Conservation (phyloP, 495 filamentous ascomycete species). For the Ramalina peruviana region DNA sequence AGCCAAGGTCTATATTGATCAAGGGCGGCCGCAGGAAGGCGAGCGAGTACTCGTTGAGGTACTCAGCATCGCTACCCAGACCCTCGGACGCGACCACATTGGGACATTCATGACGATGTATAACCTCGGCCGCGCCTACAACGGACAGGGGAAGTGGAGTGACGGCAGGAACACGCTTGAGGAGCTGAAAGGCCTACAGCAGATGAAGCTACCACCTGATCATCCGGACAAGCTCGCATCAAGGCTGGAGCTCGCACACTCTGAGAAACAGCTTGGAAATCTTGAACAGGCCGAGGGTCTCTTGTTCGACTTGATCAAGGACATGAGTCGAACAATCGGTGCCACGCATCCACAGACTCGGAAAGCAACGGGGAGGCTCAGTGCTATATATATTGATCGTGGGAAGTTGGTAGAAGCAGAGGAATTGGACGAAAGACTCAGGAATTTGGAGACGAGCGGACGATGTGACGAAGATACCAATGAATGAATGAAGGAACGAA, state of each 20-base stretch:
- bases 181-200: slow-evolving; percentile 3
- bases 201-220: background rate
- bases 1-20: slow-evolving; percentile 21
- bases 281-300: slow-evolving; percentile 6
- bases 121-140: slow-evolving; percentile 21
- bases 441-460: background rate
- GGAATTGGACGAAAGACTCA: background rate
- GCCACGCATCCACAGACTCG: background rate
- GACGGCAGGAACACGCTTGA: slow-evolving; percentile 11
- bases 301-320: slow-evolving; percentile 6
- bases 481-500: no score
- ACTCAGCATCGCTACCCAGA: slow-evolving; percentile 15
- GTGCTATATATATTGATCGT: slow-evolving; percentile 1
- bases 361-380: slow-evolving; percentile 3
- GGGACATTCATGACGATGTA: slow-evolving; percentile 21
- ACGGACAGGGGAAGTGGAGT: slow-evolving; percentile 15
- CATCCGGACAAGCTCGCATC: slow-evolving; percentile 7
- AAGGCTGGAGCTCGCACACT: slow-evolving; percentile 6
- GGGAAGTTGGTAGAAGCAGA: slow-evolving; percentile 3
- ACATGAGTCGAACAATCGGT: slow-evolving; percentile 1
- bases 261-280: slow-evolving; percentile 7
- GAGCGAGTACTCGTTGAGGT: slow-evolving; percentile 18
- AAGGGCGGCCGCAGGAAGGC: slow-evolving; percentile 15
- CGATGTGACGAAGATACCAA: no score
- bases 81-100: slow-evolving; percentile 18